Evolutionary conservation across 768 basidiomycete genomes (phyloP).

Genomic region (Guyanaporus albipodus): DNA sequence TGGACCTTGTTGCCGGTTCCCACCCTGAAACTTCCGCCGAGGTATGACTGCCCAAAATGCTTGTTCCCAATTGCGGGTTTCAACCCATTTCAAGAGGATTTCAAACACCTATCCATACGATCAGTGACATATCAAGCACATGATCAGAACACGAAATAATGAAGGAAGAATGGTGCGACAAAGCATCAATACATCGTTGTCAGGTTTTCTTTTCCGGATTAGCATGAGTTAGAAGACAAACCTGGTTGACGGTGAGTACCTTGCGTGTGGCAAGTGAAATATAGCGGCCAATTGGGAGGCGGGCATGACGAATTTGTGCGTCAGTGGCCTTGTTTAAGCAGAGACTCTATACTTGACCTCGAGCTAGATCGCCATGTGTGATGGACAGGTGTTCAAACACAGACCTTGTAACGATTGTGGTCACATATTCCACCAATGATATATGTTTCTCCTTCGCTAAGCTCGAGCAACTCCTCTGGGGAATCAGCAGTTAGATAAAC

Average conservation of each 20-base stretch:
- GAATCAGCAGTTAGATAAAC: slow-evolving; percentile 97
- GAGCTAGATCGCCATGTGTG: slow-evolving; percentile 10
- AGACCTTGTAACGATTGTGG: slow-evolving; percentile 92
- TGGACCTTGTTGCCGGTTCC: slow-evolving; percentile 12
- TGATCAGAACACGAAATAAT: not conserved
- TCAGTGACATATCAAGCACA: not conserved
- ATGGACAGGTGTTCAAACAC: not conserved
- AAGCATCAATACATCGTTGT: too few species aligned
- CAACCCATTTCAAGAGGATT: slow-evolving; percentile 88
- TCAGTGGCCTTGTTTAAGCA: slow-evolving; percentile 82
- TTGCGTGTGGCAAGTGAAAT: slow-evolving; percentile 85
- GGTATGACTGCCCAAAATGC: slow-evolving; percentile 91
- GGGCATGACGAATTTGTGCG: slow-evolving; percentile 76
- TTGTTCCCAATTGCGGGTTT: slow-evolving; percentile 77
- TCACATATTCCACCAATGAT: slow-evolving; percentile 96
- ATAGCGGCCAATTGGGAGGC: slow-evolving; percentile 93
- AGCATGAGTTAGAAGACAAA: slow-evolving; percentile 19
- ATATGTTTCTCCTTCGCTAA: slow-evolving; percentile 83
- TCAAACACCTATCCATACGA: slow-evolving; percentile 60
- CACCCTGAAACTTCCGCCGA: slow-evolving; percentile 74
- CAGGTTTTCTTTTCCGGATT: not conserved
- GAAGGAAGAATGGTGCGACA: not conserved
- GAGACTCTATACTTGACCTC: slow-evolving; percentile 55
- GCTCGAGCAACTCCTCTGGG: slow-evolving; percentile 75
- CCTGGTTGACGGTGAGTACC: slow-evolving; percentile 95